Conservation (phyloP, 768 basidiomycete species). For the Chalciporus sphaerocephalus region DNA sequence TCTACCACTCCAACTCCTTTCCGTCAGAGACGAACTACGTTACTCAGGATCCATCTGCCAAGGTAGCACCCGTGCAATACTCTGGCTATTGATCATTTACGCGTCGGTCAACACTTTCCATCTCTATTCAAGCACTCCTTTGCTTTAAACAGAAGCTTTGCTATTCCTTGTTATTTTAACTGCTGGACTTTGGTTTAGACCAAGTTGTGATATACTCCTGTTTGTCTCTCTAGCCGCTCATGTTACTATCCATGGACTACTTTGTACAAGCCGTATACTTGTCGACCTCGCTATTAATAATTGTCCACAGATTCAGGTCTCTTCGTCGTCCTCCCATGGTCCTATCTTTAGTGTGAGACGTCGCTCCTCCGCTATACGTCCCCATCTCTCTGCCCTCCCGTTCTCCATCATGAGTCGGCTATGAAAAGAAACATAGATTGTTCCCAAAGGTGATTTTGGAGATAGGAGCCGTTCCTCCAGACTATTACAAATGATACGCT, state of each 20-base stretch:
- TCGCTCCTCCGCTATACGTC: slow-evolving; percentile 19
- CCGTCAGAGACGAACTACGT: slow-evolving; percentile 25
- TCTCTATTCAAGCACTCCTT: not conserved
- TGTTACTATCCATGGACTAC: not conserved
- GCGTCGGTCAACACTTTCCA: too few relatives aligned
- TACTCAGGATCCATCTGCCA: slow-evolving; percentile 18
- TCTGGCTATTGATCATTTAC: slow-evolving; percentile 33
- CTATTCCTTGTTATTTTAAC: not conserved
- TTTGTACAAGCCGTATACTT: not conserved
- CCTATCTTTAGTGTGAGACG: slow-evolving; percentile 24
- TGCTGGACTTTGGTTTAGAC: not conserved
- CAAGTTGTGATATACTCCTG: slow-evolving; percentile 1
- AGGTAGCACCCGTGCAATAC: slow-evolving; percentile 25
- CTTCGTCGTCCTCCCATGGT: slow-evolving; percentile 28
- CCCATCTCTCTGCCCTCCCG: slow-evolving; percentile 23
- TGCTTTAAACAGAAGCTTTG: slow-evolving; percentile 6
- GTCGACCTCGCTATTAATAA: not conserved
- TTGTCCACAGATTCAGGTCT: slow-evolving; percentile 1
- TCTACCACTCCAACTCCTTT: slow-evolving; percentile 31
- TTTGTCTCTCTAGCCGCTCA: not conserved
- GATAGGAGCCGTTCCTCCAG: slow-evolving; percentile 24
- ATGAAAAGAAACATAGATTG: slow-evolving; percentile 19
- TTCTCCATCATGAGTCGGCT: slow-evolving; percentile 19
- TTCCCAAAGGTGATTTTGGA: slow-evolving; percentile 4
- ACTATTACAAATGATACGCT: slow-evolving; percentile 28